Evolutionary conservation across 1,284 basidiomycete species (phyloP), one percentile per base, ranked within the genome.

Genomic region (Gastroboletus turbinatus): DNA sequence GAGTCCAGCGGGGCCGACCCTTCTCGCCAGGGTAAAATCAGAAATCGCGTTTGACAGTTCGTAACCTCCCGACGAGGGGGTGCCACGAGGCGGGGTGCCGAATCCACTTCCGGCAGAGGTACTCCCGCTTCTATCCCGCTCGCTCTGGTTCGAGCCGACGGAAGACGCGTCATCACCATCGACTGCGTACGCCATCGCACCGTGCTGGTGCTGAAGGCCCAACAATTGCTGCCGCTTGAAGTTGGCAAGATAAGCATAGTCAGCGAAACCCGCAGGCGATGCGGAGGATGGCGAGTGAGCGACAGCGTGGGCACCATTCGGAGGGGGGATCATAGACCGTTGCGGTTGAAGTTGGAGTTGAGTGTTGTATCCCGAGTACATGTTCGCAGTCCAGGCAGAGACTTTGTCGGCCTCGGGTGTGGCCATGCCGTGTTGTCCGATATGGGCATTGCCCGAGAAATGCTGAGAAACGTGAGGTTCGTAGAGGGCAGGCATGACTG

Each of bases 101-200:
- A 70, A 78, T 9, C 72, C 68, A 59, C 73, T 75, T 44, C 73
- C 71, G 52, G 67, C 70, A 63, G 74, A 73, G 57, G 54, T 44
- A 42, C 78, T 77, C 11, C 72, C 75, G 52, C 77, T 75, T 49
- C 76, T 69, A 60, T 74, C 72, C 45, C 70, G 62, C 23, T 63
- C 67, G n/a, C 67, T 65, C 23, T 67, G 59, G 35, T 58, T 63
- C 23, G 76, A 77, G 11, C 77, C 69, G 38, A 79, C 70, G 32
- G 76, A 76, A 16, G 75, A 76, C 1, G 69, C 57, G 55, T 81
- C 79, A 53, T 80, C 78, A 16, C 69, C 67, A 59, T 78, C 76
- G 32, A 64, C 56, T 19, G 73, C 64, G 50, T 74, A 67, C 4
- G 53, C 46, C 49, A 72, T 56, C 17, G 45, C 50, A n/a, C 55